These are phyloP conservation scores for Erodium maritimum DNA, from an alignment of 345 rosid genomes.

Conservation along the genomic window DNA sequence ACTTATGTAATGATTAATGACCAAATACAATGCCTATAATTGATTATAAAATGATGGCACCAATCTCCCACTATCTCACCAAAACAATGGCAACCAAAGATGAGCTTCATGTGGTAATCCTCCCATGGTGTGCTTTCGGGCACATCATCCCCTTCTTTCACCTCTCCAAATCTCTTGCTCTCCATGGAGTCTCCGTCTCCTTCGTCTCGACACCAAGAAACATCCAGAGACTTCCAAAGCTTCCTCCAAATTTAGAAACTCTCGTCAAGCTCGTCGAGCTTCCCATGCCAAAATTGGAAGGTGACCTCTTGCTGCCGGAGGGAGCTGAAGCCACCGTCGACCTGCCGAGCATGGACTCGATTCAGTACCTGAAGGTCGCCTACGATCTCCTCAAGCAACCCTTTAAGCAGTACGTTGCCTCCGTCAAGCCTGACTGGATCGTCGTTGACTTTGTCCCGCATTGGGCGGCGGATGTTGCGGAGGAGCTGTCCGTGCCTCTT, in stretches of 20 bases:
- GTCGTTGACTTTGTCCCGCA: slow-evolving; percentile 12
- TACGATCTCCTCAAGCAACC: slow-evolving; percentile 23
- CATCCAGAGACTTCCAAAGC: slow-evolving; percentile 16
- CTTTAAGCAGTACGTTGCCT: slow-evolving; percentile 8
- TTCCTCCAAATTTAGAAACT: slow-evolving; percentile 9
- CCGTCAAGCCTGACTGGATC: slow-evolving; percentile 16
- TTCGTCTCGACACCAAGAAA: slow-evolving; percentile 13
- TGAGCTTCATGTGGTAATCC: slow-evolving; percentile 13
- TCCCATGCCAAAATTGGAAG: slow-evolving; percentile 14
- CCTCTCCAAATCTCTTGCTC: slow-evolving; percentile 13
- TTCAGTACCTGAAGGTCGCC: slow-evolving; percentile 14
- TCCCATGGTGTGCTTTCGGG: slow-evolving; percentile 21
- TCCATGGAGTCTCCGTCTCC: slow-evolving; percentile 12
- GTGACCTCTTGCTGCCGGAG: slow-evolving; percentile 2
- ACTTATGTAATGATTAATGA: too few relatives aligned
- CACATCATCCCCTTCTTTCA: slow-evolving; percentile 15
- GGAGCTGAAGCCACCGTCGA: slow-evolving; percentile 29
- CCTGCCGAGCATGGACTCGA: slow-evolving; percentile 8
- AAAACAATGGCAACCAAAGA: background rate
- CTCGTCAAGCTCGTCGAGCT: slow-evolving; percentile 8
- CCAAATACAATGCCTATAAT: too few relatives aligned
- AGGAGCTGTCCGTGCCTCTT: slow-evolving; percentile 11
- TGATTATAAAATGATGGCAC: too few relatives aligned
- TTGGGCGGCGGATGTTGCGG: slow-evolving; percentile 17
- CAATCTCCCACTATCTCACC: too few relatives aligned